phyloP scores from a whole-genome alignment of 495 filamentous ascomycete species.

The Penicillium pancosmium region DNA sequence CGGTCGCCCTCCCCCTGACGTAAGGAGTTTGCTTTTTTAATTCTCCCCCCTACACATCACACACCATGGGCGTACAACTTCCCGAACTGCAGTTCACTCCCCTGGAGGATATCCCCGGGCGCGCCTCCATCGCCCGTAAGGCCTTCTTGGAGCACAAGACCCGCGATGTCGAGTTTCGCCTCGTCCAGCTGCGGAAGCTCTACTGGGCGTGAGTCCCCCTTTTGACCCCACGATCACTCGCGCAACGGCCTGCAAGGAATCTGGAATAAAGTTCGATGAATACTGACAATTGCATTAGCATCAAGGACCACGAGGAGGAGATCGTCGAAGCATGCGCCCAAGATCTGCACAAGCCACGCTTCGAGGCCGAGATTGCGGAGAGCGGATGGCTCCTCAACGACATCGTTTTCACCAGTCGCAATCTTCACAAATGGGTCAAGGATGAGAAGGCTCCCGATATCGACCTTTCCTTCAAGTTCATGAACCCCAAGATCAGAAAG shows the following conservation, averaged over 20 bases:
- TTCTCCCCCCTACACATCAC: constrained; percentile 2
- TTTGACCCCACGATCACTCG: no score
- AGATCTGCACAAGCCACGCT: constrained; percentile 73
- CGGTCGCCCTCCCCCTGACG: constrained; percentile 7
- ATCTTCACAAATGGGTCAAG: constrained; percentile 78
- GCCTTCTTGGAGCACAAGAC: constrained; percentile 80
- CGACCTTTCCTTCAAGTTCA: constrained; percentile 60
- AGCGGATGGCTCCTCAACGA: constrained; percentile 75
- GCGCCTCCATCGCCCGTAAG: constrained; percentile 57
- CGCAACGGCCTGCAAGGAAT: not conserved
- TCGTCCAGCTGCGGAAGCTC: constrained; percentile 84
- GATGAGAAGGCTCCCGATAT: constrained; percentile 78
- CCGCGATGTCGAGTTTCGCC: constrained; percentile 76
- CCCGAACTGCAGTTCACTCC: constrained; percentile 66
- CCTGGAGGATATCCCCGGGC: constrained; percentile 64
- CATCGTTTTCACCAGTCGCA: constrained; percentile 71
- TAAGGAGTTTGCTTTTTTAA: constrained; percentile 13
- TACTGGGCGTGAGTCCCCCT: constrained; percentile 75
- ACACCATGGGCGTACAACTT: constrained; percentile 39
- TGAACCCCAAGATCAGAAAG: constrained; percentile 79
- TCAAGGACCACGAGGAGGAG: constrained; percentile 73
- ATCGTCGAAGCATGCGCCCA: constrained; percentile 68
- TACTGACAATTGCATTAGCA: constrained; percentile 34
- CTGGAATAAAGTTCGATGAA: not conserved
- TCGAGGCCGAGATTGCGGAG: constrained; percentile 74